Base-by-base conservation (phyloP, 2,329 filamentous ascomycete species). In the Chaetomiaceae sp. region DNA sequence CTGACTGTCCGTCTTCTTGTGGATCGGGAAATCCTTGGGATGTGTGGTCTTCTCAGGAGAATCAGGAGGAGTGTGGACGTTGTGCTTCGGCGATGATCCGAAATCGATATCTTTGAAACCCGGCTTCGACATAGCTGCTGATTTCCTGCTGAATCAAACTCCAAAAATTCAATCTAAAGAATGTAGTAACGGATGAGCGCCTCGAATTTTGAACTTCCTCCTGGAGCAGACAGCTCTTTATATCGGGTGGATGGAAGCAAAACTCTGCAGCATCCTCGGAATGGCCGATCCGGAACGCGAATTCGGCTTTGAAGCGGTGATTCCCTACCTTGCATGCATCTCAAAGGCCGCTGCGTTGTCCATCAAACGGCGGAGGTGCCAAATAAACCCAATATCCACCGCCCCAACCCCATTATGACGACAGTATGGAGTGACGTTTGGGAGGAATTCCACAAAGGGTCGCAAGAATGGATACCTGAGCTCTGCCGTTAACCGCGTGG, bases 51-150 rank as follows among this genome's bases (percentile, higher is more conserved):
- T 58, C 42, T 43, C 37, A 3, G 58, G 57, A 7, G 57, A 61
- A 20, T 58, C 53, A 2, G 57, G 57, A 2, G 58, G 58, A 4
- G 58, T 61, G 45, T 61, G 34, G 2, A 58, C 50, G 0, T 33
- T 23, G 7, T 47, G 30, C 21, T 54, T 33, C 14, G 49, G 23
- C 16, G 37, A 16, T n/a, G 32, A 29, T 40, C 36, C 42, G 32
- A 60, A 57, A 14, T 57, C 54, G 41, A 56, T 41, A n/a, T 57
- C 54, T 5, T 57, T 52, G 44, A 55, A 58, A 6, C 48, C 53
- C 14, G 50, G 36, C 20, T 56, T 43, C 20, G 54, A 53, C 54
- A 53, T 56, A 36, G 30, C 44, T 13, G 33, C 25, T 33, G 47
- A 32, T 16, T 20, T 16, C 3, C 21, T 3, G 9, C 40, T 16